Base-by-base conservation (phyloP, 352 stramenopile genomes). In the Pythium periplocum region DNA sequence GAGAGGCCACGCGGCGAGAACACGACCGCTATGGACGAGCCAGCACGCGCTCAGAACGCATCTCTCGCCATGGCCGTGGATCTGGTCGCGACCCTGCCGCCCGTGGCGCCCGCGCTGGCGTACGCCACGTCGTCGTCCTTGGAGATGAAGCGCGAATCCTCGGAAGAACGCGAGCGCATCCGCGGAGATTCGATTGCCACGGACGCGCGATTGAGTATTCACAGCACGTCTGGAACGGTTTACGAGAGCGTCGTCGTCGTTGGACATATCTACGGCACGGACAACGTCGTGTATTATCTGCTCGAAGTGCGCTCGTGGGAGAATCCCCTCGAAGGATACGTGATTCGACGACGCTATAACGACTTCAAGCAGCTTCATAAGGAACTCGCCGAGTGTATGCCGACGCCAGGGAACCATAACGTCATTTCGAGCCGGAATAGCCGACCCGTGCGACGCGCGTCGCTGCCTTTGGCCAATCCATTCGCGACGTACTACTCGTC, bases 231-330 rank as follows among this genome's bases (percentile, higher is more conserved):
- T 4, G 79, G 79, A 30, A 84, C 67, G 4, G 73, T 78, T 8
- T 90, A 90, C 69, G 76, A 90, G 62, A 83, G 68, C 48, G 73
- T 87, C 9, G 71, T 83, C 38, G 78, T 90, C n/a, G 74, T 86
- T 3, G 78, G 78, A 17, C 73, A 90, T 53, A 68, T 75, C 42
- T 54, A 69, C 56, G 78, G 79, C 46, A 83, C 59, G 30, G 74
- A 86, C 51, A 77, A 79, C 40, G 63, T 88, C 47, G 78, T 88
- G 48, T 89, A 89, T 63, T 89, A 91, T 61, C 60, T 89, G 38
- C 45, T 91, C 39, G 78, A 91, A 46, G 76, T 91, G 55, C 72
- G 76, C 11, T 87, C 78, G 11, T 81, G 70, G 64, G 78, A 89
- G 46, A 73, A 67, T 45, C 81, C 81, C 36, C 76, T 91, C 4